Evolutionary conservation across 2,329 filamentous ascomycete genomes (phyloP).

Genomic region (Albophoma yamanashiensis): DNA sequence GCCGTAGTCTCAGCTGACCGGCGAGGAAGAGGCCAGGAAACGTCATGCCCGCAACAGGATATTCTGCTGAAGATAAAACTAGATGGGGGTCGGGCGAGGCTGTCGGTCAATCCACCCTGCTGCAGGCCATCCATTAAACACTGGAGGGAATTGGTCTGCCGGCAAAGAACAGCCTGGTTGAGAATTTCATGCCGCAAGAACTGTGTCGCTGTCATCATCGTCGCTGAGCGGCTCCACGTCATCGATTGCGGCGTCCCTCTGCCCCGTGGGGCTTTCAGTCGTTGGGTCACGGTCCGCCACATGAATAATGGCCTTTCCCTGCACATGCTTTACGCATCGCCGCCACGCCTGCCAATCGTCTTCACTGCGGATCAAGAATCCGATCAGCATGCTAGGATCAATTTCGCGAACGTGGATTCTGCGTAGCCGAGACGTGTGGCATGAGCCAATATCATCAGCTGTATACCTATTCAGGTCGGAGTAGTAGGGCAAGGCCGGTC

Average conservation of each 20-base stretch:
- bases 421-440: conserved; percentile 77
- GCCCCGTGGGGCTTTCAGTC: conserved; percentile 37
- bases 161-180: neutral
- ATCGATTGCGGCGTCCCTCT: conserved; percentile 66
- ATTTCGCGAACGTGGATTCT: conserved; percentile 80
- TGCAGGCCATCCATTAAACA: neutral
- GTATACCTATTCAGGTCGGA: conserved; percentile 48
- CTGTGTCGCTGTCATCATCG: conserved; percentile 38
- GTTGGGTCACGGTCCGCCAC: conserved; percentile 62
- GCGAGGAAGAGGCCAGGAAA: neutral
- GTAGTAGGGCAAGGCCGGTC: conserved; percentile 58
- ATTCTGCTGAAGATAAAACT: neutral
- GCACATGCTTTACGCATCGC: conserved; percentile 58
- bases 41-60: neutral
- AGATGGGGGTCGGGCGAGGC: neutral
- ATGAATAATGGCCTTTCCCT: conserved; percentile 78
- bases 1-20: neutral
- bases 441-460: conserved; percentile 65
- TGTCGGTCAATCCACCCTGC: neutral
- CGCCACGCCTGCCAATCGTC: conserved; percentile 82
- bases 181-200: conserved; percentile 14
- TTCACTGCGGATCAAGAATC: conserved; percentile 75
- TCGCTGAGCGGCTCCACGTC: conserved; percentile 85
- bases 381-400: conserved; percentile 97
- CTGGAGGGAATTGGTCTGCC: neutral